A percentile compares a stretch with the other conserved stretches of the same genome.
phyloP scores from a whole-genome alignment of 2,329 filamentous ascomycete genomes.

The Fonsecaea pedrosoi region DNA sequence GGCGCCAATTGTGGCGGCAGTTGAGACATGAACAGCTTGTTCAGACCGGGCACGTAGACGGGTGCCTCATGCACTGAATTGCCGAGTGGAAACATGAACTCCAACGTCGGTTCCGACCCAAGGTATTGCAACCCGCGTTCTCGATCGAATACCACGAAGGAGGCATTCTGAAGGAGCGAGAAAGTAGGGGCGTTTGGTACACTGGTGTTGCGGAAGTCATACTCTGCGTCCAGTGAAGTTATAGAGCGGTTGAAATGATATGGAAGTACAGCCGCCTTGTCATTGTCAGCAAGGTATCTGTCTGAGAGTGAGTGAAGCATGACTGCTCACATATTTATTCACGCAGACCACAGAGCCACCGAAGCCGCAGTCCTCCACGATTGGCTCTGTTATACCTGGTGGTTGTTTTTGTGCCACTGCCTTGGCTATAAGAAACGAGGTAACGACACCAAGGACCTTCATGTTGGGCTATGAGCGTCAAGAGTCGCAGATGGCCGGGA shows the following conservation, averaged over 20 bases:
- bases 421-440: not conserved
- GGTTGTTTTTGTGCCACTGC: conserved; percentile 38
- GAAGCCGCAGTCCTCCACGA: conserved; percentile 43
- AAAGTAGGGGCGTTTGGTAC: conserved; percentile 46
- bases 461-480: not conserved
- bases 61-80: conserved; percentile 52
- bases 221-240: conserved; percentile 38
- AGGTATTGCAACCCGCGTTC: conserved; percentile 47
- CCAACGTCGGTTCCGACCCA: conserved; percentile 46
- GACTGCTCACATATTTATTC: conserved; percentile 47
- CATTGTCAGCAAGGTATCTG: not conserved
- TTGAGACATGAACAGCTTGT: conserved; percentile 51
- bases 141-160: conserved; percentile 50
- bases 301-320: not conserved
- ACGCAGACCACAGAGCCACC: conserved; percentile 47
- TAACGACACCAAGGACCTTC: not conserved
- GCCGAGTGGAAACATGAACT: conserved; percentile 49
- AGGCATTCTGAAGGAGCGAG: conserved; percentile 42
- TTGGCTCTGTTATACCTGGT: conserved; percentile 40
- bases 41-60: conserved; percentile 50
- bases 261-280: conserved; percentile 41
- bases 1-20: conserved; percentile 43
- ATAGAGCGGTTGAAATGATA: conserved; percentile 49
- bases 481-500: not conserved
- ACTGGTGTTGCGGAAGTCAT: conserved; percentile 45